These are phyloP conservation scores for Cylindricascospora bacillispora DNA, from an alignment of 1,139 yeast genomes.

Conservation along the genomic window DNA sequence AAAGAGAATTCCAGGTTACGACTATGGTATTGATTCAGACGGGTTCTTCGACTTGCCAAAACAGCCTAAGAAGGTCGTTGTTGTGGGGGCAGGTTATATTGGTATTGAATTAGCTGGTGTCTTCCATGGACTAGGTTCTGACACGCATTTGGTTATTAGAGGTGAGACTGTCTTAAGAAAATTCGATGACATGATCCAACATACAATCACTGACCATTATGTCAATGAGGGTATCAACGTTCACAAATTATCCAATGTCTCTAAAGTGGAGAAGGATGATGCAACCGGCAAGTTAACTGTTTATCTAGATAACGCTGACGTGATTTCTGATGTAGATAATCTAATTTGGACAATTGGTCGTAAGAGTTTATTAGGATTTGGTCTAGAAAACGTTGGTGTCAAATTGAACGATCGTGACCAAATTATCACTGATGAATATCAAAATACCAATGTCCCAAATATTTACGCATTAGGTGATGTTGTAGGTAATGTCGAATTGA, in stretches of 20 bases:
- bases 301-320: conserved; percentile 38
- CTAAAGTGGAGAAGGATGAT: conserved; percentile 44
- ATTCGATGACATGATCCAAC: conserved; percentile 74
- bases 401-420: conserved; percentile 44
- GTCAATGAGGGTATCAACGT: conserved; percentile 68
- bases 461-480: conserved; percentile 89
- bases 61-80: conserved; percentile 86
- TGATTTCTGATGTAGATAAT: conserved; percentile 55
- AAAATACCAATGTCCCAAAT: conserved; percentile 59
- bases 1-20: conserved; percentile 56
- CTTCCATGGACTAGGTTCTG: conserved; percentile 77
- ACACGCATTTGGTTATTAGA: conserved; percentile 78
- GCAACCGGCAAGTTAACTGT: conserved; percentile 52
- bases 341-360: conserved; percentile 94
- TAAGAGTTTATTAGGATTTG: conserved; percentile 58
- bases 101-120: conserved; percentile 94
- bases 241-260: conserved; percentile 51
- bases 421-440: conserved; percentile 74
- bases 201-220: conserved; percentile 68
- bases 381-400: conserved; percentile 66
- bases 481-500: conserved; percentile 78
- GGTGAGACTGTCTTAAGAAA: conserved; percentile 81
- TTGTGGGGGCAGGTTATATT: conserved; percentile 97
- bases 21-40: conserved; percentile 77
- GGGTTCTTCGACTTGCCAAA: conserved; percentile 71